Base-by-base conservation (phyloP, 2,329 filamentous ascomycete species). In the Claviceps capensis region DNA sequence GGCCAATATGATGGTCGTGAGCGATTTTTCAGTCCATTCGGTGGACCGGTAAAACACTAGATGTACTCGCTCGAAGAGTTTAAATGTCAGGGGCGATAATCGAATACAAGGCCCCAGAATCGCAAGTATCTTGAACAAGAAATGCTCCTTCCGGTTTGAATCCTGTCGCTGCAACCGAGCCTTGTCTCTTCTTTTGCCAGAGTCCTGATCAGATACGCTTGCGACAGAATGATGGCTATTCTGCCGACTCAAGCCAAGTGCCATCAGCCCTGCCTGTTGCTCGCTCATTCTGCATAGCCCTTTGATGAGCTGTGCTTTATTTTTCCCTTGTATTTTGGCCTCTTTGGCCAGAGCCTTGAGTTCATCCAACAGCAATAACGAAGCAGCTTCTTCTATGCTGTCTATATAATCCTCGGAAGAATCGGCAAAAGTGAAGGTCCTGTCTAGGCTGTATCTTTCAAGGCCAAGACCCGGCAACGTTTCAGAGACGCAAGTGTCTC, bases 11-110 rank as follows among this genome's bases (percentile, higher is more conserved):
- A 97, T 91, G 0, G 90, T 91, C 1, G 88, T 97, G 14, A 98
- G 72, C 1, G 91, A 96, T 65, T 95, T 97, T 61, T 97, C 91
- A 0, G 90, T 95, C 93, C 93, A 98, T 64, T 95, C 87, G 0
- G 88, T 94, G 9, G 90, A 96, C 53, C 91, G 79, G 66, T 97
- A 97, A 65, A 96, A 98, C 30, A 98, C 89, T 2, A 98, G 72
- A 68, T 97, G 93, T 0, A 97, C 89, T 26, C 93, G 81, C 65
- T 96, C 89, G 61, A 98, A 98, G 0, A 98, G 76, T 60, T 83
- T 88, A 56, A 89, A 78, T 0, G 83, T 77, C 0, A 78, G 69
- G 0, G 83, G 69, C 0, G 88, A 88, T 13, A 98, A 77, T 40
- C 91, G 78, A 55, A 97, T 83, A 57, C 90, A 95, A 14, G 88